Evolutionary conservation across 495 filamentous ascomycete species (phyloP), one percentile per base, ranked within the genome.

Genomic region (Daldinia vernicosa): DNA sequence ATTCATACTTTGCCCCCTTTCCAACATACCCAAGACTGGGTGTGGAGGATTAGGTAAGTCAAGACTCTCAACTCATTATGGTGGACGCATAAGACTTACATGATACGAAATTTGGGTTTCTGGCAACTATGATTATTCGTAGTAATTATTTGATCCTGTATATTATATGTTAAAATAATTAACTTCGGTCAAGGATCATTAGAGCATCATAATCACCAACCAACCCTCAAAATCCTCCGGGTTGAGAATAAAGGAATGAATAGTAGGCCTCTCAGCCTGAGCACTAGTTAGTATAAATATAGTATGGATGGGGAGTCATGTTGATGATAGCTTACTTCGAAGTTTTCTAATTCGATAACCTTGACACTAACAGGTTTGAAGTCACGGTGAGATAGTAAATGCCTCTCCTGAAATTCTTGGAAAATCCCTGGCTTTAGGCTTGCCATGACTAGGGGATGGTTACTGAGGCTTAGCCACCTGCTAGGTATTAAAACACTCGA

Each of bases 11-110:
- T 4, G 6, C 26, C 17, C 62, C 51, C 8, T 35, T 32, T 8
- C 52, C 62, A 47, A 45, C 47, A 27, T 55, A 35, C 5, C 62
- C 62, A n/a, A 65, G 35, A 33, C 62, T 65, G 27, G n/a, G 45
- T 9, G 17, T 1, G 0, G 8, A 37, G 14, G 8, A 8, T 52
- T 5, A 37, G 12, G 12, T 30, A 37, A 24, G 15, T 35, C 6
- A 8, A 15, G 19, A 24, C 43, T 47, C 19, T 22, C 19, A 47
- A 4, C 9, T 12, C 8, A 24, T 47, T 19, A 6, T 24, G 0
- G 8, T 24, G 9, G 43, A 24, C n/a, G 3, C 3, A 19, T 47
- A 22, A 7, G 43, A 1, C 39, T 57, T 40, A 66, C 63, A 66
- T 58, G 12, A 66, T 30, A 7, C 63, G 63, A 1, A 66, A 39